Evolutionary conservation across 2,329 filamentous ascomycete genomes (phyloP).

Genomic region (Aspergillus pseudonomiae): DNA sequence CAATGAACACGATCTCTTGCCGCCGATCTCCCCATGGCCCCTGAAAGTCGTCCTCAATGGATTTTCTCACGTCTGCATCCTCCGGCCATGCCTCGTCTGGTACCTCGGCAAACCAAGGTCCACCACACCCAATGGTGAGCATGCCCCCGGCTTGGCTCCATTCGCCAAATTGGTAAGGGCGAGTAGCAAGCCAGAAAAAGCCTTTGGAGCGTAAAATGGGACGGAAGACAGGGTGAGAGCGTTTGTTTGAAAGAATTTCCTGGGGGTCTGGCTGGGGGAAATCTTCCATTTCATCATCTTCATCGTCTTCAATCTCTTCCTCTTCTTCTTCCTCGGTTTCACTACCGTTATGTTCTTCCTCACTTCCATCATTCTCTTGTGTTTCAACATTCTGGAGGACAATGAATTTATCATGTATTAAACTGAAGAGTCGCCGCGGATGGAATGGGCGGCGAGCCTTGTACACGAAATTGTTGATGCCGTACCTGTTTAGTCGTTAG

Average conservation of each 20-base stretch:
- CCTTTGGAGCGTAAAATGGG: constrained; percentile 49
- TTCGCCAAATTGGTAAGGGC: constrained; percentile 46
- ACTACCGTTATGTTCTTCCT: constrained; percentile 30
- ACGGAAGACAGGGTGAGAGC: constrained; percentile 38
- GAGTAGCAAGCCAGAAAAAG: constrained; percentile 50
- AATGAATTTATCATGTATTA: constrained; percentile 51
- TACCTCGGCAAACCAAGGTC: constrained; percentile 62
- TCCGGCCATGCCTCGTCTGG: constrained; percentile 55
- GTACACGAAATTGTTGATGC: constrained; percentile 73
- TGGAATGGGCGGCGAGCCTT: constrained; percentile 58
- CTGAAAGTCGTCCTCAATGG: constrained; percentile 55
- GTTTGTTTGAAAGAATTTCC: constrained; percentile 43
- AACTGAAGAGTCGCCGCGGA: constrained; percentile 42
- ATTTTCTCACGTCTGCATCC: constrained; percentile 50
- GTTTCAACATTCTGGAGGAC: constrained; percentile 42
- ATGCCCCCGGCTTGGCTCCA: constrained; percentile 52
- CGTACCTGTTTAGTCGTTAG: constrained; percentile 52
- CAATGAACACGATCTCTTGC: constrained; percentile 75
- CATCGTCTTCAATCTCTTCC: constrained; percentile 22
- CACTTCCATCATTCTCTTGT: constrained; percentile 23
- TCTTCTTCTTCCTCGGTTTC: constrained; percentile 26
- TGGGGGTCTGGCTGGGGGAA: constrained; percentile 38
- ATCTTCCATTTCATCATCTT: constrained; percentile 28
- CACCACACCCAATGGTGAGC: constrained; percentile 46
- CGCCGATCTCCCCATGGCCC: constrained; percentile 67